Evolutionary conservation across 2,329 filamentous ascomycete species (phyloP).

Genomic region (Didymosphaeria variabile): DNA sequence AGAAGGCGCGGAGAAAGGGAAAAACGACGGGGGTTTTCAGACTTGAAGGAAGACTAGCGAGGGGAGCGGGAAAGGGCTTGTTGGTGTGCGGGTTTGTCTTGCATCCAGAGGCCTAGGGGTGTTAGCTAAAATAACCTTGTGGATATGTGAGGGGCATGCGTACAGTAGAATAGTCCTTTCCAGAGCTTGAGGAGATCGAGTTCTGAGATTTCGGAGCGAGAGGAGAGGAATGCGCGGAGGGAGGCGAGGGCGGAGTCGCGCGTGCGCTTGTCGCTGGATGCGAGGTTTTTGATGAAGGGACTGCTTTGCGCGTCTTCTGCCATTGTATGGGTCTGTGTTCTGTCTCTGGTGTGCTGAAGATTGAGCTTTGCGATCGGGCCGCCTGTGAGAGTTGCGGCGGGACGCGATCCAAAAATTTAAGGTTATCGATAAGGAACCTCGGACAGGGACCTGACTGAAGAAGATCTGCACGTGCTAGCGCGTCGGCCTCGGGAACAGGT

Average conservation of each 20-base stretch:
- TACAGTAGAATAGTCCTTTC: slow-evolving; percentile 91
- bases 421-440: slow-evolving; percentile 35
- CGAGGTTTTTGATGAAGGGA: slow-evolving; percentile 84
- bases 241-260: slow-evolving; percentile 80
- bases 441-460: slow-evolving; percentile 1
- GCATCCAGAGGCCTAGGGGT: slow-evolving; percentile 80
- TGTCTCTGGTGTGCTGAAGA: slow-evolving; percentile 9
- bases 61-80: slow-evolving; percentile 79
- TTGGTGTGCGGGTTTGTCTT: slow-evolving; percentile 86
- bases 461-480: not conserved
- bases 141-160: slow-evolving; percentile 23
- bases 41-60: slow-evolving; percentile 73
- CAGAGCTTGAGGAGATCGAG: slow-evolving; percentile 87
- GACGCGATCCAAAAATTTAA: slow-evolving; percentile 32
- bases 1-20: slow-evolving; percentile 60
- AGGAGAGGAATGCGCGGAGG: slow-evolving; percentile 79
- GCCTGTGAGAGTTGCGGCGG: slow-evolving; percentile 2
- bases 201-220: slow-evolving; percentile 67
- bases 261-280: slow-evolving; percentile 81
- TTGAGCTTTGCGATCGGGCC: slow-evolving; percentile 12
- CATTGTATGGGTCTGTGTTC: slow-evolving; percentile 29
- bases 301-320: slow-evolving; percentile 57
- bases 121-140: not conserved
- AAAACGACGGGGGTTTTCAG: slow-evolving; percentile 59
- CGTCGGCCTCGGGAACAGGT: not conserved